phyloP scores from a whole-genome alignment of 2,329 filamentous ascomycete genomes.

The Lecanicillium sp. region DNA sequence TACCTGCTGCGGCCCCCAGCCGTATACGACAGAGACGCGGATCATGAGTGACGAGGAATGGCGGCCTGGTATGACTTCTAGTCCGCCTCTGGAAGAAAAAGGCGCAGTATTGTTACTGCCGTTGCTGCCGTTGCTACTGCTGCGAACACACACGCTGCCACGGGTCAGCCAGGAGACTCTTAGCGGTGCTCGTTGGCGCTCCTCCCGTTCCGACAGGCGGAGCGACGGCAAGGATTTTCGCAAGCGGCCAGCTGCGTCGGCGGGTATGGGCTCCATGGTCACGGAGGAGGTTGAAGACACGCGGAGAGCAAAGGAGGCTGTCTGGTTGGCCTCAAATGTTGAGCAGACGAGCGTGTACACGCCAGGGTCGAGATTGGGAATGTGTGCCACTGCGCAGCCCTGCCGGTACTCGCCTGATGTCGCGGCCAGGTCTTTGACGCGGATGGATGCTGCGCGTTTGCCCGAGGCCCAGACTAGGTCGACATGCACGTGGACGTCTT shows the following conservation, averaged over 20 bases:
- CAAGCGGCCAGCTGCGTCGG: constrained; percentile 69
- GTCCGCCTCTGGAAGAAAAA: no score
- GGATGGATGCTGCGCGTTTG: constrained; percentile 60
- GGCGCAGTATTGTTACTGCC: no score
- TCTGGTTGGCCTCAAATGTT: constrained; percentile 77
- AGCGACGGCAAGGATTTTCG: constrained; percentile 50
- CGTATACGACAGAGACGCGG: constrained; percentile 64
- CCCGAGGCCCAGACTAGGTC: constrained; percentile 75
- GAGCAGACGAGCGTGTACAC: constrained; percentile 84
- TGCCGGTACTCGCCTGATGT: constrained; percentile 86
- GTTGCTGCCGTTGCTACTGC: constrained; percentile 1
- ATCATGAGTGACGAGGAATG: constrained; percentile 46
- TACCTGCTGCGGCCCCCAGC: constrained; percentile 60
- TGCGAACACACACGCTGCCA: constrained; percentile 31
- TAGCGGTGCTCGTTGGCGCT: constrained; percentile 32
- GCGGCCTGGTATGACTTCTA: constrained; percentile 15
- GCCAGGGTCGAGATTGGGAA: constrained; percentile 55
- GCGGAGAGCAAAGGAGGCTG: constrained; percentile 65
- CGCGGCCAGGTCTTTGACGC: constrained; percentile 68
- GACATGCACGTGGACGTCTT: constrained; percentile 71
- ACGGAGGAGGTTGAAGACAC: constrained; percentile 58
- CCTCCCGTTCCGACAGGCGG: constrained; percentile 37
- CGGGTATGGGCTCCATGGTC: constrained; percentile 51
- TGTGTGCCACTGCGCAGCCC: constrained; percentile 65
- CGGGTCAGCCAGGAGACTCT: constrained; percentile 46